Conservation (phyloP, 2,329 filamentous ascomycete species). For the Sclerotinia subarctica region DNA sequence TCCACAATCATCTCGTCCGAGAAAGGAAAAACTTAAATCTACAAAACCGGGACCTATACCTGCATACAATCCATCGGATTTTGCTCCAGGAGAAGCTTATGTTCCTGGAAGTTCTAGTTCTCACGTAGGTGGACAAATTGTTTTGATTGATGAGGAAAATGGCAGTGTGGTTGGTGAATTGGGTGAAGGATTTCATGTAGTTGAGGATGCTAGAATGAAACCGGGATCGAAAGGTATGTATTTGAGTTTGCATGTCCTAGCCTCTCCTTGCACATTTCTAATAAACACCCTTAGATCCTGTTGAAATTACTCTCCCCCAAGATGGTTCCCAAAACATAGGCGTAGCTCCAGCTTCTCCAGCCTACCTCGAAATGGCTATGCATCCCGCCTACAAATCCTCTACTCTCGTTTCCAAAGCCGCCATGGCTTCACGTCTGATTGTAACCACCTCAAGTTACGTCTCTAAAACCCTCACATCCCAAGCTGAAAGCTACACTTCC, state of each 20-base stretch:
- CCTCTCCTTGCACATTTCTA: constrained; percentile 20
- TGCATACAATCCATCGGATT: constrained; percentile 78
- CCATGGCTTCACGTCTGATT: constrained; percentile 83
- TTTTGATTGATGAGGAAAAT: constrained; percentile 92
- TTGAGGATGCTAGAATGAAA: constrained; percentile 72
- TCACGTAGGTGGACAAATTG: constrained; percentile 69
- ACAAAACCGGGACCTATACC: constrained; percentile 39
- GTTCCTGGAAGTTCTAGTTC: constrained; percentile 59
- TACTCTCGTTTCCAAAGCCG: constrained; percentile 79
- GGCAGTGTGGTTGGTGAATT: constrained; percentile 93
- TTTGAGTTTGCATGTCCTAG: background rate
- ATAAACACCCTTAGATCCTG: constrained; percentile 58
- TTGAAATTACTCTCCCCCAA: constrained; percentile 70
- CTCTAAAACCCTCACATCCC: constrained; percentile 70
- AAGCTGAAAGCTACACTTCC: constrained; percentile 77
- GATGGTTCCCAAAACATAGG: constrained; percentile 65
- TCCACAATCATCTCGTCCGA: constrained; percentile 31
- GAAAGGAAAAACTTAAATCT: constrained; percentile 34
- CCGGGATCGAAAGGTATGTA: constrained; percentile 82
- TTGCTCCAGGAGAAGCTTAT: constrained; percentile 76
- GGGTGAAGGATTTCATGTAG: constrained; percentile 73
- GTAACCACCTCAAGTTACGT: constrained; percentile 82
- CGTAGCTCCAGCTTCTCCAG: constrained; percentile 63
- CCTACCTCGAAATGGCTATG: constrained; percentile 72
- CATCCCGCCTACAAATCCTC: constrained; percentile 93